Evolutionary conservation across 352 stramenopile species (phyloP), one percentile per base, ranked within the genome.

Genomic region (Phytophthora pistaciae): DNA sequence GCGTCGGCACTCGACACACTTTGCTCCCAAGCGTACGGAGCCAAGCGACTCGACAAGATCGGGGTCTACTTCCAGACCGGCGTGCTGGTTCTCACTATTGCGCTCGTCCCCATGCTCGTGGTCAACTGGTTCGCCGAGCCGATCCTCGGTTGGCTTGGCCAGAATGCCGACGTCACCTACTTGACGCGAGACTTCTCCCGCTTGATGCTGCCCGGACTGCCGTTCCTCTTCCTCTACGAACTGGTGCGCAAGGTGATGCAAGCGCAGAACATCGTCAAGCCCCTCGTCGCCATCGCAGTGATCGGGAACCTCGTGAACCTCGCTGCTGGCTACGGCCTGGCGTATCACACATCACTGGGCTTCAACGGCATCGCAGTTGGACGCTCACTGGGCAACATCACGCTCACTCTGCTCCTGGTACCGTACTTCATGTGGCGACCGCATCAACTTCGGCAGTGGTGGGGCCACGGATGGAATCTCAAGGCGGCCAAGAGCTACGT

Each of bases 171-270:
- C 14, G 82, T 96, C 36, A 76, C 90, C 1, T 20, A 66, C 7
- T 67, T 87, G 57, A 78, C 87, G 0, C 81, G 80, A 31, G 63
- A 88, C 1, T 94, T 93, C 7, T 83, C 79, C 5, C 42, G 87
- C 5, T 85, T 91, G 66, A 77, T 81, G 49, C 56, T 96, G 3
- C 77, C 77, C 2, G 83, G 87, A 40, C 36, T 86, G 40, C 87
- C 89, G 33, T 92, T 90, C 54, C 48, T 93, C 6, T 96, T 92
- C 48, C 63, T 82, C 1, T 97, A 93, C 66, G 88, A 97, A 68
- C 66, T 95, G 10, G 62, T 94, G 5, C 82, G 88, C 48, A 95
- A 94, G 62, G 74, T 90, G 16, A 75, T 90, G 18, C 86, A 95
- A 56, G 72, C 88, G 0, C 81, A 93, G 57, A 91, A 92, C 62